Base-by-base conservation (phyloP, 2,329 filamentous ascomycete species). In the Paradendryphiella salina region DNA sequence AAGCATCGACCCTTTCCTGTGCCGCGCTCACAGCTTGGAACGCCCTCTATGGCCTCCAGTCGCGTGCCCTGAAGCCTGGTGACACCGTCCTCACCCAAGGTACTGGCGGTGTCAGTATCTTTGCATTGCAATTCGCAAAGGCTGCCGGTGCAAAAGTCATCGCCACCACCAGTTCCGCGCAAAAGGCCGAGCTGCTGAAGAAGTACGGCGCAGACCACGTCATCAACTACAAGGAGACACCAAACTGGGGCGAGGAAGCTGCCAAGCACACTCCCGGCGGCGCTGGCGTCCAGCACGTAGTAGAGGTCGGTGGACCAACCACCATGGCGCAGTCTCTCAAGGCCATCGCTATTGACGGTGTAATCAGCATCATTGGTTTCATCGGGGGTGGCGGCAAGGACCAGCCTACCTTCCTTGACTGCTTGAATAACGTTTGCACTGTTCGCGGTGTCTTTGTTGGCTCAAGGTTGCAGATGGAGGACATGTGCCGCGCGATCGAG, bases 51-150 rank as follows among this genome's bases (percentile, higher is more conserved):
- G 80, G 80, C 9, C 60, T 82, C 4, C 66, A 75, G 57, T 69
- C 70, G 35, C 67, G 66, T 49, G 62, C 63, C 5, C 47, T 74
- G 23, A 73, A 73, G 55, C 66, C 68, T 7, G 72, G 73, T 4
- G 66, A 75, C 13, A 75, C 67, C 44, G 84, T 89, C 3, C 77
- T 89, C 28, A 85, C 85, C 1, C 84, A 88, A 70, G 86, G 86
- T n/a, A 88, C 85, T 0, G 86, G 86, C 15, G 86, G 86, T 50
- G 86, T 89, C 6, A 82, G 79, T 55, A 78, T 88, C 52, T 87
- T 87, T 51, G 85, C 80, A 3, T 69, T 88, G n/a, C 85, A 75
- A 54, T 79, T 80, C 52, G 78, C 77, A 23, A 77, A 78, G 50
- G 80, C 81, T 0, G 77, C 77, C 0, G 82, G 81, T 21, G 82